Base-by-base conservation (phyloP, 768 basidiomycete genomes). In the Chalciporus pseudorubinellus region DNA sequence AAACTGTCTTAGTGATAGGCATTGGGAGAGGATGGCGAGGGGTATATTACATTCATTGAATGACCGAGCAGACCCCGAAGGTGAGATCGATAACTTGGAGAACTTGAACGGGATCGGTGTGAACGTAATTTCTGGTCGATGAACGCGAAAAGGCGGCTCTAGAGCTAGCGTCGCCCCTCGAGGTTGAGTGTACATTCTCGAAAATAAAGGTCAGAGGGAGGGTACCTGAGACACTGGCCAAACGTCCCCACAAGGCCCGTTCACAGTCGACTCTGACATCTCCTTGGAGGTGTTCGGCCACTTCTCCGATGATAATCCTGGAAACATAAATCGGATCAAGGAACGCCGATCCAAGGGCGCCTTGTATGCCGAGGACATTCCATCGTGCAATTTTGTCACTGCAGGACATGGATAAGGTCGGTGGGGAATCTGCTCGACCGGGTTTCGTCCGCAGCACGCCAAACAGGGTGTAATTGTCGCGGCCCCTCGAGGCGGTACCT, bases 301-400 rank as follows among this genome's bases (percentile, higher is more conserved):
- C 84, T 38, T 87, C 91, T 2, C 93, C 91, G 3, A 98, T 73
- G 47, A 93, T 71, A 16, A 98, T 69, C 21, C 66, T 62, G 39
- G 72, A 67, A 19, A 95, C 68, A 62, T 92, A 92, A 7, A 95
- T 50, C 0, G 89, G 89, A 3, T 58, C 60, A 36, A 83, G 70
- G 55, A 79, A 73, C 14, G 53, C 70, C 6, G 84, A 77, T 3
- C 80, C 80, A 43, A 97, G 72, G 2, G 89, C 86, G 3, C 95
- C 95, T 62, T 95, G 92, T 21, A 95, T 74, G 0, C 95, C 95
- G 4, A 92, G 72, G 0, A 87, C 79, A 48, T 77, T 83, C 93
- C 94, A 98, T 5, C 79, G 71, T 0, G 92, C 92, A 38, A 98
- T 86, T 70, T 98, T 98, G 66, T 98, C 95, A 58, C 89, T 92